These are phyloP conservation scores for Mantamonas sphyraenae DNA, from an alignment of 78 protist species.

Conservation along the genomic window DNA sequence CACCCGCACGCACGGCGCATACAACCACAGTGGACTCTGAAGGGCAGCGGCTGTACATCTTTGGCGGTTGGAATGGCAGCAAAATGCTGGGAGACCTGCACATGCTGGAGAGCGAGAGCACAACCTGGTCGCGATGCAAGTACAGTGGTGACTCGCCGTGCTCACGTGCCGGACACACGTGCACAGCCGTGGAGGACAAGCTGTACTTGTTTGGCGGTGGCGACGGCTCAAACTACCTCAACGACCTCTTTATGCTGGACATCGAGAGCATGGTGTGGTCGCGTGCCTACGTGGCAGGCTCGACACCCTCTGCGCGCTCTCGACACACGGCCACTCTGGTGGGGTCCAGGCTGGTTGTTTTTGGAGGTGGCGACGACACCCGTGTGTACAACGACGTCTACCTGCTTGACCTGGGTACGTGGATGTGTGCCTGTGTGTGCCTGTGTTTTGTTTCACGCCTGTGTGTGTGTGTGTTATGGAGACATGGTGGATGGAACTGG, in stretches of 20 bases:
- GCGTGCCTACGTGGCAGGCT: neutral
- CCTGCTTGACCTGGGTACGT: conserved; percentile 1
- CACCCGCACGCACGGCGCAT: neutral
- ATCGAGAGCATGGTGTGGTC: neutral
- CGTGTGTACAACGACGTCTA: neutral
- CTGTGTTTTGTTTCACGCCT: no score
- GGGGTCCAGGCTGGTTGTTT: neutral
- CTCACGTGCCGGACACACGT: conserved; percentile 12
- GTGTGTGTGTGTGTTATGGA: no score
- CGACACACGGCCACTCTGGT: conserved; percentile 12
- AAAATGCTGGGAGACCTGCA: neutral
- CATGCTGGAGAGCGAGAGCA: neutral
- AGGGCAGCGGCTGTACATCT: neutral
- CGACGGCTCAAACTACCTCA: conserved; percentile 3
- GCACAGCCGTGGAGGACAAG: neutral
- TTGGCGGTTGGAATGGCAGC: conserved; percentile 4
- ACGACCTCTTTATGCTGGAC: conserved; percentile 4
- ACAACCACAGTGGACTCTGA: neutral
- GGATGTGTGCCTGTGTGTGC: no score
- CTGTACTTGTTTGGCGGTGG: conserved; percentile 11
- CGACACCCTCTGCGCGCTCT: neutral
- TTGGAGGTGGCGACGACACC: neutral
- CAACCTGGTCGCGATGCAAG: neutral
- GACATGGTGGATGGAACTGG: no score
- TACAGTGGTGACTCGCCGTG: neutral